Percentiles rank a stretch among this genome's conserved stretches.
Conservation (phyloP, 768 basidiomycete genomes). For the Macrolepiota fuliginosa region DNA sequence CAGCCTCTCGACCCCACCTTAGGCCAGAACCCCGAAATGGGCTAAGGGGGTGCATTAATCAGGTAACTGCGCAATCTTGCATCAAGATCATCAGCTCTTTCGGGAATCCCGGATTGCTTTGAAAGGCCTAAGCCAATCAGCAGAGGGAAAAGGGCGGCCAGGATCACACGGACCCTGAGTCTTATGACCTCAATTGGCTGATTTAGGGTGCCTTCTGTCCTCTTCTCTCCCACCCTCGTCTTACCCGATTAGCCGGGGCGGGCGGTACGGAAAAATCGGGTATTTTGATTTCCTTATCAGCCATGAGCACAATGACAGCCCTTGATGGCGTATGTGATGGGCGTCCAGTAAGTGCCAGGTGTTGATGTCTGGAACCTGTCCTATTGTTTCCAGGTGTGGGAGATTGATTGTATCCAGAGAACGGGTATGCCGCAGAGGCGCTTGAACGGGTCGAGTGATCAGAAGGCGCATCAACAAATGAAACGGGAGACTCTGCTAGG, state of each 20-base stretch:
- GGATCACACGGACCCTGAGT: conserved; percentile 12
- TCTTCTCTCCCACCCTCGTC: neutral
- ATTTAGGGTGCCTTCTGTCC: conserved; percentile 9
- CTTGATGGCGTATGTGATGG: conserved; percentile 15
- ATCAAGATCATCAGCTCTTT: conserved; percentile 3
- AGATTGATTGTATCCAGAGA: neutral
- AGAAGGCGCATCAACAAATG: neutral
- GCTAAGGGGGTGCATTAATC: neutral
- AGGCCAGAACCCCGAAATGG: conserved; percentile 8
- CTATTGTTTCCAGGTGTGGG: neutral
- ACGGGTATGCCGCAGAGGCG: neutral
- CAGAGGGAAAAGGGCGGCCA: neutral
- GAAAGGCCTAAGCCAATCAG: neutral
- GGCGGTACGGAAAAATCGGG: conserved; percentile 14
- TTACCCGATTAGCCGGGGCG: conserved; percentile 12
- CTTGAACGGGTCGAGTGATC: neutral
- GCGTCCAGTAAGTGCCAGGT: neutral
- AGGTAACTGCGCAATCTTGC: neutral
- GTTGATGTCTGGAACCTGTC: neutral
- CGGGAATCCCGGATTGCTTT: conserved; percentile 11
- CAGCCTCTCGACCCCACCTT: conserved; percentile 10
- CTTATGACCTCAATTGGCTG: conserved; percentile 6
- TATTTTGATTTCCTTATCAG: conserved; percentile 13
- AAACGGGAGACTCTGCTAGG: neutral
- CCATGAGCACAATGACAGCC: too few relatives aligned